Evolutionary conservation across 495 filamentous ascomycete genomes (phyloP), one percentile per base, ranked within the genome.

Genomic region (Bombardia bombarda): DNA sequence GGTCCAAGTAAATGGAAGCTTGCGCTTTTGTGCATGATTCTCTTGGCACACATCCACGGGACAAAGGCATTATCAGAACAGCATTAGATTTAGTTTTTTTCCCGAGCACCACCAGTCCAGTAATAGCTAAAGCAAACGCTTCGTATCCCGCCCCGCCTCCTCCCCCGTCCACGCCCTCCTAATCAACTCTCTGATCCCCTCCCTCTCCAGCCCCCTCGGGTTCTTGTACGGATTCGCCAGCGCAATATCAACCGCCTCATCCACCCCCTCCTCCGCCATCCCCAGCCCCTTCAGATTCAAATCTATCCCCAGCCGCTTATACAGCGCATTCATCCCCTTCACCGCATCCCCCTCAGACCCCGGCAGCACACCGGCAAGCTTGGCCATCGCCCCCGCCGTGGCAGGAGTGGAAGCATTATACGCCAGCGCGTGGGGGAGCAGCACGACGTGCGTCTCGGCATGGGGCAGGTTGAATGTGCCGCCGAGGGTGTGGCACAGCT

Each of bases 391-490:
- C 20, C 69, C 72, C 1, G 77, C 74, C n/a, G 82, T 71, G 4
- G 67, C 68, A 0, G 80, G 77, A 0, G 79, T 76, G 53, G 80
- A 75, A 0, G 79, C 77, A 53, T 84, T 84, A 51, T 84, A 84
- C 0, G 80, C 78, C 9, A 84, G 63, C 2, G 80, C 79, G 49
- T 86, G 81, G 0, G 80, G 78, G 0, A 84, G 60, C 0, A 84
- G 74, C 22, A 81, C 79, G 0, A 78, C 82, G 56, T 86, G 81
- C 0, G 79, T 83, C 52, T 84, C 79, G 3, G 82, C 77, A 41
- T 86, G 82, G 1, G 82, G 80, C 7, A 86, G 72, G 43, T 78
- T 79, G 62, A 86, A 83, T 52, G 72, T 77, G 2, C 81, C 81
- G 13, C 81, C 80, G 10, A 83, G 67, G 0, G 76, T 78, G 56